Percentiles rank a stretch among this genome's conserved stretches.
These are phyloP conservation scores for Colletotrichum navitas DNA, from an alignment of 2,329 filamentous ascomycete genomes.

Conservation along the genomic window DNA sequence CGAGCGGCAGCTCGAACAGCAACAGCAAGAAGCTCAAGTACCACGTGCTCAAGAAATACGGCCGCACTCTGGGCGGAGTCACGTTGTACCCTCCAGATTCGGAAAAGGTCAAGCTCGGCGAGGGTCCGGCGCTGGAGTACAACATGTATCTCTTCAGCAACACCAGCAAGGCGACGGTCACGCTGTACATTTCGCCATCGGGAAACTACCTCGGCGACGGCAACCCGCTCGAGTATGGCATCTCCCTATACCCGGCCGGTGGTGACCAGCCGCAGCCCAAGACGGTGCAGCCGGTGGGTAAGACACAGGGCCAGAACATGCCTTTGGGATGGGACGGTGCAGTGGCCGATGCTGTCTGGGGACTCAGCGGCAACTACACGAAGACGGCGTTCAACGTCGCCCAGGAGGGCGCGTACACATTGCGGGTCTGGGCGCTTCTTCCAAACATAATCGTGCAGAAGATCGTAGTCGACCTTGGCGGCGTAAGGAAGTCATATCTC, in stretches of 20 bases:
- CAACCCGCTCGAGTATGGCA: slow-evolving; percentile 64
- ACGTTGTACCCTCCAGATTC: slow-evolving; percentile 66
- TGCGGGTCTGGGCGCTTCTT: slow-evolving; percentile 65
- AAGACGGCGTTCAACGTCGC: slow-evolving; percentile 58
- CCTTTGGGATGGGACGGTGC: slow-evolving; percentile 58
- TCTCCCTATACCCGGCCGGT: slow-evolving; percentile 59
- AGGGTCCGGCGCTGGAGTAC: slow-evolving; percentile 70
- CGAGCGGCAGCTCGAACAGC: slow-evolving; percentile 38
- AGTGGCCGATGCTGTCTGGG: slow-evolving; percentile 62
- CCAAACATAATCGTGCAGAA: slow-evolving; percentile 68
- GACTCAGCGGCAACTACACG: slow-evolving; percentile 57
- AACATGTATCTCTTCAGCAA: slow-evolving; percentile 71
- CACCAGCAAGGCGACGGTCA: slow-evolving; percentile 57
- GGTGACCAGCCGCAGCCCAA: slow-evolving; percentile 48
- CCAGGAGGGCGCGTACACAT: slow-evolving; percentile 59
- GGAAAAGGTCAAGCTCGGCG: slow-evolving; percentile 61
- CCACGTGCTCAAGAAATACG: slow-evolving; percentile 65
- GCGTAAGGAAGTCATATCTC: slow-evolving; percentile 65
- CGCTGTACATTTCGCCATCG: slow-evolving; percentile 64
- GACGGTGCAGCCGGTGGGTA: slow-evolving; percentile 57
- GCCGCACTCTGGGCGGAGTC: slow-evolving; percentile 70
- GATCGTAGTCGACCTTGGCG: slow-evolving; percentile 67
- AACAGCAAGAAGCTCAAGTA: slow-evolving; percentile 53
- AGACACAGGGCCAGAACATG: slow-evolving; percentile 56
- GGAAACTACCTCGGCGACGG: slow-evolving; percentile 66